phyloP scores from a whole-genome alignment of 352 stramenopile genomes.

The Phytophthora foliorum region DNA sequence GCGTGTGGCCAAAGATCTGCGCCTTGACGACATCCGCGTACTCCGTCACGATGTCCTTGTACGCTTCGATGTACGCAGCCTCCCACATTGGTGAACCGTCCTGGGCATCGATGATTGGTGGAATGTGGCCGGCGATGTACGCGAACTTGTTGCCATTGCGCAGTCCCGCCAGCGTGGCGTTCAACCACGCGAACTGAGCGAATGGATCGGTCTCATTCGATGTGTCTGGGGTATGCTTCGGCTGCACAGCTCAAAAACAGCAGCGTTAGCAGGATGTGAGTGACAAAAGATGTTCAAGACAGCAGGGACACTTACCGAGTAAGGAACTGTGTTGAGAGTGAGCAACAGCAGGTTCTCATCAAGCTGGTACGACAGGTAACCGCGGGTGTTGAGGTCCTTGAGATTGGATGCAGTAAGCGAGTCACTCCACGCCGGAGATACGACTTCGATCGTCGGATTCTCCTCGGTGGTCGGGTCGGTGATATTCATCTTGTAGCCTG shows the following conservation, averaged over 20 bases:
- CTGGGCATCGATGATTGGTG: slow-evolving; percentile 91
- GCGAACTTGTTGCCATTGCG: slow-evolving; percentile 55
- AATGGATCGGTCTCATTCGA: slow-evolving; percentile 81
- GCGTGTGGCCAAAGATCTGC: slow-evolving; percentile 93
- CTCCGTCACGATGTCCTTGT: slow-evolving; percentile 77
- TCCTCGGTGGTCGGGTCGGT: slow-evolving; percentile 51
- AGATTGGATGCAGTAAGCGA: slow-evolving; percentile 61
- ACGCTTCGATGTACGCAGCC: slow-evolving; percentile 80
- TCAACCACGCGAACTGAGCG: slow-evolving; percentile 91
- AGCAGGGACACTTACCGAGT: slow-evolving; percentile 53
- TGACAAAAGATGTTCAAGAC: neutral
- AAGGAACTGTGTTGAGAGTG: slow-evolving; percentile 83
- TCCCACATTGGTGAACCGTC: slow-evolving; percentile 89
- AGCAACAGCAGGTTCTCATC: slow-evolving; percentile 69
- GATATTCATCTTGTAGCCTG: slow-evolving; percentile 77
- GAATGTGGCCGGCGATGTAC: slow-evolving; percentile 92
- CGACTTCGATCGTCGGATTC: slow-evolving; percentile 65
- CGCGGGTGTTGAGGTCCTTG: slow-evolving; percentile 56
- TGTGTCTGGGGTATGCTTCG: slow-evolving; percentile 76
- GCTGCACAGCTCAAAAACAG: slow-evolving; percentile 33
- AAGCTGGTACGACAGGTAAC: slow-evolving; percentile 67
- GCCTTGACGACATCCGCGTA: slow-evolving; percentile 79
- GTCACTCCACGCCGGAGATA: slow-evolving; percentile 58
- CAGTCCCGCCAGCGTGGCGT: slow-evolving; percentile 61
- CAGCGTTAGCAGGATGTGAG: neutral